Evolutionary conservation across 2,329 filamentous ascomycete genomes (phyloP).

Genomic region (Penicillium sp.): DNA sequence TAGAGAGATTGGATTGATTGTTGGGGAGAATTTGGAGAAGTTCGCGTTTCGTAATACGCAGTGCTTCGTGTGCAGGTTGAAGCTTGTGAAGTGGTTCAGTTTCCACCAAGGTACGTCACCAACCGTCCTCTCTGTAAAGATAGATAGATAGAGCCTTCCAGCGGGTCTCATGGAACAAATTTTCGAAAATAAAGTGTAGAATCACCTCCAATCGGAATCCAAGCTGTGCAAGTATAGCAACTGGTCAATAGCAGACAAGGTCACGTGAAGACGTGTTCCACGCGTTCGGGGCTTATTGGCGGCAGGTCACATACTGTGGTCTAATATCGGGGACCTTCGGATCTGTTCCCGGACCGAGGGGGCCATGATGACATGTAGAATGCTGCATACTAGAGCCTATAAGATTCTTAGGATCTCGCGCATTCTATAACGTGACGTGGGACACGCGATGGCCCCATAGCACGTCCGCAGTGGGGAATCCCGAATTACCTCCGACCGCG

Average conservation of each 20-base stretch:
- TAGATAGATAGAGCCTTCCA: too few species aligned
- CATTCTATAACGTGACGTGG: conserved; percentile 19
- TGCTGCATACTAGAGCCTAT: conserved; percentile 6
- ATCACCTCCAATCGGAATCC: too few species aligned
- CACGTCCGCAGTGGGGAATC: conserved; percentile 18
- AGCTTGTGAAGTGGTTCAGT: background rate
- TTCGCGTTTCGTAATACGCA: background rate
- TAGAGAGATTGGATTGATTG: background rate
- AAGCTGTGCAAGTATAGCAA: background rate
- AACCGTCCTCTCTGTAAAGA: too few species aligned
- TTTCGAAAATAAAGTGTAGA: too few species aligned
- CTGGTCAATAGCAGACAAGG: background rate
- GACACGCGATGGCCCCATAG: conserved; percentile 21
- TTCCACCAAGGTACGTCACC: too few species aligned
- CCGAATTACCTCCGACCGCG: conserved; percentile 16
- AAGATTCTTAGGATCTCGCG: conserved; percentile 12
- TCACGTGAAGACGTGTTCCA: conserved; percentile 4
- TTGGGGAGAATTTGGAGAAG: background rate
- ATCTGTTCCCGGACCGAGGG: background rate
- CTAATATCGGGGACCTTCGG: background rate
- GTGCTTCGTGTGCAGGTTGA: background rate
- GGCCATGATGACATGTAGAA: conserved; percentile 4
- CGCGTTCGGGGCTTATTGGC: background rate
- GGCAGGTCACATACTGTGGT: background rate
- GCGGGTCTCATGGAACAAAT: too few species aligned